Evolutionary conservation across 2,329 filamentous ascomycete species (phyloP), one percentile per base, ranked within the genome.

Genomic region (Tolypocladium guangdongense): DNA sequence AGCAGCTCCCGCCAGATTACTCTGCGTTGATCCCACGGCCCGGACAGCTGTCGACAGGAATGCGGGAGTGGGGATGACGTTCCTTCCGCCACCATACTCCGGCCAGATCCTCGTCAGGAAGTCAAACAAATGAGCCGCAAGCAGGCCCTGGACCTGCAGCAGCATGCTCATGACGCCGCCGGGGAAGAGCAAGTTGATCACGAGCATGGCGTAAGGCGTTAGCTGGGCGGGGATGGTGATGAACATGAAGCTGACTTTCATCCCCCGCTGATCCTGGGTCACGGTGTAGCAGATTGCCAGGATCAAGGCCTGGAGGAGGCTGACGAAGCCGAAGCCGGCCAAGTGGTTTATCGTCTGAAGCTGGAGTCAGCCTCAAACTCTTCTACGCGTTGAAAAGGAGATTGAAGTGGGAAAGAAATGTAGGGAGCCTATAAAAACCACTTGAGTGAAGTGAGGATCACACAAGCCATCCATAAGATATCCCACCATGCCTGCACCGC

Each of bases 21-120:
- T 54, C 11, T 58, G 52, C 0, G 57, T 8, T 4, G 59, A 52
- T 6, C 60, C 61, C 7, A 61, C 59, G 4, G 71, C 77, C 55
- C 75, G 73, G 55, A 92, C 86, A 60, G 87, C 78, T 52, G 78
- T 78, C 55, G 81, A 83, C 54, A 97, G 71, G 59, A 90, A 83
- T 7, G 68, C 67, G 2, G 93, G 93, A 0, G 90, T 93, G 16
- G 78, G 75, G 37, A 96, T 76, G 49, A 86, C 77, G 64, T 91
- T 95, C 51, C 75, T 77, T 0, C 93, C 93, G 53, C 88, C 88
- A 35, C 90, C 92, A 65, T 93, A 93, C 53, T 88, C 83, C 6
- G 93, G 93, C 77, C 90, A 97, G 43, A 96, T 78, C 49, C 88
- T 81, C 2, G 88, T 90, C 50, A 96, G 69, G 65, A 97, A 99